phyloP scores from a whole-genome alignment of 116 monocot genomes.

The Zostera marina region DNA sequence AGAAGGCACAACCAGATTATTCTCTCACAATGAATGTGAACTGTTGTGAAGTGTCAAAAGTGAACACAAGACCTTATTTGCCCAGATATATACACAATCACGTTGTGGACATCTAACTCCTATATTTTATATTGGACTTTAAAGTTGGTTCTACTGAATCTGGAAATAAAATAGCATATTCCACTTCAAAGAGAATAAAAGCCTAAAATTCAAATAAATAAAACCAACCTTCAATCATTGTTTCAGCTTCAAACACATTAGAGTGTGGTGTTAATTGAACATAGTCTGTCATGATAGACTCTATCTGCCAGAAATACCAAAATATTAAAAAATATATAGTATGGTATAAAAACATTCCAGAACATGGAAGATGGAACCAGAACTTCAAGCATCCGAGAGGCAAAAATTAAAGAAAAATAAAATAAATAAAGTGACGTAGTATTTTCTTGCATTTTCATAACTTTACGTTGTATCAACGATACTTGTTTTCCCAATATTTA shows the following conservation, averaged over 20 bases:
- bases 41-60: too few species aligned
- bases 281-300: slow-evolving; percentile 91
- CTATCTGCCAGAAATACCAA: slow-evolving; percentile 33
- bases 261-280: slow-evolving; percentile 68
- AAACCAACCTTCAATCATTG: slow-evolving; percentile 76
- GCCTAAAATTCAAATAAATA: slow-evolving; percentile 1
- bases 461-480: too few species aligned
- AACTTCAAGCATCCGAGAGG: not conserved
- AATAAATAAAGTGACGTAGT: not conserved
- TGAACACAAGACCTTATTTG: too few species aligned
- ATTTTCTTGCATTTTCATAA: too few species aligned
- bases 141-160: not conserved
- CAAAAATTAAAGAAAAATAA: not conserved
- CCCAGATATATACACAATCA: too few species aligned
- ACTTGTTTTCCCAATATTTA: too few species aligned
- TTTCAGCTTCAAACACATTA: slow-evolving; percentile 90
- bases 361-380: not conserved
- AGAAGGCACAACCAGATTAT: not conserved
- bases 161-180: slow-evolving; percentile 1
- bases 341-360: not conserved
- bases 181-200: not conserved
- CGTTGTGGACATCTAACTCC: not conserved
- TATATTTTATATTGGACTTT: not conserved
- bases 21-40: not conserved
- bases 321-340: not conserved